Evolutionary conservation across 2,329 filamentous ascomycete species (phyloP), one percentile per base, ranked within the genome.

Genomic region (Penicillium polonicum): DNA sequence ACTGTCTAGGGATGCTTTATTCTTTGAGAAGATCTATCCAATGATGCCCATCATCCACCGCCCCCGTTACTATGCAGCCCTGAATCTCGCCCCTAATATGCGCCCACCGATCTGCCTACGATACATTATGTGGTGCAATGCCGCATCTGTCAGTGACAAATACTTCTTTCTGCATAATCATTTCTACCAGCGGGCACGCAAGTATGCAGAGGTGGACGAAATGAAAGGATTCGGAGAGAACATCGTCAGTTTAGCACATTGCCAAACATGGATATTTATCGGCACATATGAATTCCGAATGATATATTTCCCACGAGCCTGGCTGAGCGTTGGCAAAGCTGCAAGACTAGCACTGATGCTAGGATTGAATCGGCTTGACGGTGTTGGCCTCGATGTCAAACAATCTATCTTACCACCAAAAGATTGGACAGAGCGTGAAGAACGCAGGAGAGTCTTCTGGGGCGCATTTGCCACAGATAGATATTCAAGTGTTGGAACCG

Each of bases 271-370:
- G 82, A 80, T 87, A 27, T 79, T 97, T 21, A 81, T 95, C 48
- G 85, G 87, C 6, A 86, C 84, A 0, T 97, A 96, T 68, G 94
- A 99, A 74, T 97, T 97, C 80, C 96, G 93, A 77, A 89, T 90
- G 83, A 96, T 97, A 90, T 95, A 92, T 73, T 97, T 97, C 67
- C 93, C 94, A 1, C 82, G 94, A 64, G 94, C 94, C 0, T 97
- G 94, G 94, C 86, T 96, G 78, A 97, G 90, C 65, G 88, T 90
- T 3, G 94, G 93, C 23, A 83, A 90, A 60, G 89, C 89, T 5
- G 85, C 88, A n/a, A 85, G 93, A 50, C 76, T 97, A 53, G 85
- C 85, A 50, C 88, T 96, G 69, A 97, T 97, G 93, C 91, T 96
- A 79, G 91, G 93, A 9, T 78, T 97, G 36, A 91, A 97, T 74